A percentile compares a stretch with the other conserved stretches of the same genome.
phyloP scores from a whole-genome alignment of 2,329 filamentous ascomycete genomes.

The Immersiporthe knoxdaviesiana region DNA sequence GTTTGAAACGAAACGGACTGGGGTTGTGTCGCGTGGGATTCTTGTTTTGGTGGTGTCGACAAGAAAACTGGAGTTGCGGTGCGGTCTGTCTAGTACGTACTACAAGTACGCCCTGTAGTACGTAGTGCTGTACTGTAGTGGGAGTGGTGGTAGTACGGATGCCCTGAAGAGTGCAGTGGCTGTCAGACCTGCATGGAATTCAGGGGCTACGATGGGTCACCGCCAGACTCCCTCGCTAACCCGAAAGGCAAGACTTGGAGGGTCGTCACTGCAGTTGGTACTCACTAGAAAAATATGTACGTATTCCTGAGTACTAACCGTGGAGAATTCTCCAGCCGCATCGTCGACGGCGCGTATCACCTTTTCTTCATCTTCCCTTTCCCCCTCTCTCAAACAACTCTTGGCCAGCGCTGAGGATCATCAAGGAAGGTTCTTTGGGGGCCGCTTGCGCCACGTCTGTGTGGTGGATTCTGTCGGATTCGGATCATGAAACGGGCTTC shows the following conservation, averaged over 20 bases:
- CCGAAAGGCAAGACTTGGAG: neutral
- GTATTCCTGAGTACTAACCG: too few relatives aligned
- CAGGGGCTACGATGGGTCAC: slow-evolving; percentile 21
- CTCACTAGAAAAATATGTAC: neutral
- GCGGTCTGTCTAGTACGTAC: too few relatives aligned
- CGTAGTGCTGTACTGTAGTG: neutral
- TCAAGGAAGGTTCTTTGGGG: neutral
- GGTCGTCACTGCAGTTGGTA: neutral
- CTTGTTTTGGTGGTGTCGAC: neutral
- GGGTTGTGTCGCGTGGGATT: slow-evolving; percentile 8
- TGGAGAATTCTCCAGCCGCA: neutral
- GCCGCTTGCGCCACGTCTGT: neutral
- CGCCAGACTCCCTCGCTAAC: neutral
- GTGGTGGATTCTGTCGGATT: neutral
- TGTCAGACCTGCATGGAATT: slow-evolving; percentile 19
- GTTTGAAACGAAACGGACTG: slow-evolving; percentile 26
- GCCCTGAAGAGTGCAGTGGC: neutral
- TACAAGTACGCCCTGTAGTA: neutral
- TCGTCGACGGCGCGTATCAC: slow-evolving; percentile 4
- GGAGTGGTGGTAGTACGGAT: neutral
- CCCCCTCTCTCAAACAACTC: neutral
- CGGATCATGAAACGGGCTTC: neutral
- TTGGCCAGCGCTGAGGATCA: neutral
- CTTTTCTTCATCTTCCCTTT: too few relatives aligned
- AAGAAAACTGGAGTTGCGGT: neutral